These are phyloP conservation scores for Hypsizygus marmoreus DNA, from an alignment of 768 basidiomycete genomes.

Conservation along the genomic window DNA sequence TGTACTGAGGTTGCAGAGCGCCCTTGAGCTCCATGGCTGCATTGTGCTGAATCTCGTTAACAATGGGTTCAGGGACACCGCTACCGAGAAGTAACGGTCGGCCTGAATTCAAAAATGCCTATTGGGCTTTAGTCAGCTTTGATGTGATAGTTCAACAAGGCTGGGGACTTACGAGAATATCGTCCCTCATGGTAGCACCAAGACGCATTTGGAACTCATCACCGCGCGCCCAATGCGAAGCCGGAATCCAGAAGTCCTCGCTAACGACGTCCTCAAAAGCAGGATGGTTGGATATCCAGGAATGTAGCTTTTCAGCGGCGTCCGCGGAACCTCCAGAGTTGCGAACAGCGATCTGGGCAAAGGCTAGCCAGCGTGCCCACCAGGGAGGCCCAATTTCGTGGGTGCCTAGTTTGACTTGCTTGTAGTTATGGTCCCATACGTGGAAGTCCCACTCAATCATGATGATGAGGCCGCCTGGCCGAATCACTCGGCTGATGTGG, in stretches of 20 bases:
- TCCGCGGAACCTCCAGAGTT: conserved; percentile 63
- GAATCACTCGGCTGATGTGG: conserved; percentile 65
- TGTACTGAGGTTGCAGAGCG: conserved; percentile 47
- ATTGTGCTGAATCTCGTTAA: conserved; percentile 55
- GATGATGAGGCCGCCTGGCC: conserved; percentile 69
- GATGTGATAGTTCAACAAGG: not conserved
- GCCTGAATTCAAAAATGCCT: conserved; percentile 68
- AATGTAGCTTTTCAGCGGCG: conserved; percentile 55
- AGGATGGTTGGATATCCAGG: conserved; percentile 56
- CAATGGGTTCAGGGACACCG: conserved; percentile 54
- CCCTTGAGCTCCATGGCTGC: conserved; percentile 54
- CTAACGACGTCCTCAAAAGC: conserved; percentile 61
- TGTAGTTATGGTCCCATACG: conserved; percentile 55
- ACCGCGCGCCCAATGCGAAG: conserved; percentile 53
- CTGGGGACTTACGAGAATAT: conserved; percentile 47
- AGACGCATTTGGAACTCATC: conserved; percentile 38
- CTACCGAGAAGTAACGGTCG: conserved; percentile 68
- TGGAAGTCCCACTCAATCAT: conserved; percentile 71
- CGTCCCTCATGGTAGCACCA: conserved; percentile 54
- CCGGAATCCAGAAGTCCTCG: conserved; percentile 64
- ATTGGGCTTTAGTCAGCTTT: conserved; percentile 2
- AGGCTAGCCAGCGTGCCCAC: conserved; percentile 64
- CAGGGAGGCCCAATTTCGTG: conserved; percentile 52
- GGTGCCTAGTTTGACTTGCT: conserved; percentile 42
- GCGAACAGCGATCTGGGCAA: conserved; percentile 52